Evolutionary conservation across 2,329 filamentous ascomycete species (phyloP).

Genomic region (Cercospora berteroae): DNA sequence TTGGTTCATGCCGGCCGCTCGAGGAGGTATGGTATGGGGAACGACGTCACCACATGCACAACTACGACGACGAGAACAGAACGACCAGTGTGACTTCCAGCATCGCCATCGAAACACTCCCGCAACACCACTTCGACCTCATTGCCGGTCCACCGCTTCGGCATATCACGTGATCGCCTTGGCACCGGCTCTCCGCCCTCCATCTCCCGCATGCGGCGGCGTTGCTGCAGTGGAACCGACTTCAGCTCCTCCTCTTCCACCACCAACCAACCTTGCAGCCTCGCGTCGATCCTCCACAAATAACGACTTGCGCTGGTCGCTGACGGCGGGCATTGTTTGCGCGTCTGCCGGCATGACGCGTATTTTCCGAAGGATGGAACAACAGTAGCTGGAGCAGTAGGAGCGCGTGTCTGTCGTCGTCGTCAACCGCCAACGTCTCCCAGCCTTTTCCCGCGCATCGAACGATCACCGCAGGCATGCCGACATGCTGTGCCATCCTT

Average conservation of each 20-base stretch:
- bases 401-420: constrained; percentile 1
- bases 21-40: no score
- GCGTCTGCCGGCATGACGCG: constrained; percentile 26
- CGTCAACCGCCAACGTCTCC: constrained; percentile 2
- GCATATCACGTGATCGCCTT: not conserved
- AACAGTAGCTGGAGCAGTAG: not conserved
- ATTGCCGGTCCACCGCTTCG: not conserved
- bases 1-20: not conserved
- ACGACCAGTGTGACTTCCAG: not conserved
- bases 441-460: not conserved
- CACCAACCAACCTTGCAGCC: not conserved
- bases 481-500: not conserved
- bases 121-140: not conserved
- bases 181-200: constrained; percentile 9
- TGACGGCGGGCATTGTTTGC: not conserved
- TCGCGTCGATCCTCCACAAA: constrained; percentile 2
- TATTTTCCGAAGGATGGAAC: constrained; percentile 22
- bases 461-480: not conserved
- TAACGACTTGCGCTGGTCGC: not conserved
- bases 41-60: not conserved
- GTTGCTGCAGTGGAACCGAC: constrained; percentile 1
- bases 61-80: not conserved
- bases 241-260: not conserved
- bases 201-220: not conserved
- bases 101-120: not conserved